A percentile compares a stretch with the other conserved stretches of the same genome.
These are phyloP conservation scores for Aspergillus avenaceus DNA, from an alignment of 495 filamentous ascomycete genomes.

Conservation along the genomic window DNA sequence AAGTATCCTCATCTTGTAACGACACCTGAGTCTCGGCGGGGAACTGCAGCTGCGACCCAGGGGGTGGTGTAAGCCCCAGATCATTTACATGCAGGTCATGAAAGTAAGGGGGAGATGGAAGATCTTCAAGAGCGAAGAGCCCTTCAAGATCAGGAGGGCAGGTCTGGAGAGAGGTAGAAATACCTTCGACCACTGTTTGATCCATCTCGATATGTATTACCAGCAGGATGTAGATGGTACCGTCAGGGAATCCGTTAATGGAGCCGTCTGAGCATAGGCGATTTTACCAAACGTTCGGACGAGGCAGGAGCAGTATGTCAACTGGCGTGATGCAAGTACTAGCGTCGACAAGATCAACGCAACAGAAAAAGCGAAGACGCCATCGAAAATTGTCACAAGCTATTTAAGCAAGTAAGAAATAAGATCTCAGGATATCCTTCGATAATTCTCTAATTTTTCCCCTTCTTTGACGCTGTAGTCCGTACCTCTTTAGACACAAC, in stretches of 20 bases:
- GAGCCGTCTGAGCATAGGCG: background rate
- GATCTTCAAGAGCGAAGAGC: slow-evolving; percentile 12
- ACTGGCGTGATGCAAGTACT: slow-evolving; percentile 4
- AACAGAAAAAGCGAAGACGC: background rate
- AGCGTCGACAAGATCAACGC: slow-evolving; percentile 3
- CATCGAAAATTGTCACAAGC: background rate
- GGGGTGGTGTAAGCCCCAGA: slow-evolving; percentile 45
- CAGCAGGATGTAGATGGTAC: background rate
- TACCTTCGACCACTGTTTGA: slow-evolving; percentile 35
- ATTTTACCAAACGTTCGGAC: background rate
- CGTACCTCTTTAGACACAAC: background rate
- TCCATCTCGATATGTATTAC: slow-evolving; percentile 22
- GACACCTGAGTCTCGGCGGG: slow-evolving; percentile 6
- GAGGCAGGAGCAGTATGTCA: background rate
- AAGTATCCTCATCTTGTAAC: slow-evolving; percentile 8
- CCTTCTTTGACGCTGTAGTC: background rate
- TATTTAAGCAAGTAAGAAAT: background rate
- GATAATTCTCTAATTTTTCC: no score
- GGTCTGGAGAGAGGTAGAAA: slow-evolving; percentile 32
- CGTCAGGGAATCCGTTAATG: background rate
- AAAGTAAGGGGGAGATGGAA: slow-evolving; percentile 11
- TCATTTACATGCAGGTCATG: slow-evolving; percentile 25
- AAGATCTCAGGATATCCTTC: background rate
- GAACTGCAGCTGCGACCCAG: slow-evolving; percentile 31
- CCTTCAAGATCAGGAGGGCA: slow-evolving; percentile 18